Base-by-base conservation (phyloP, 208 protist species). In the Blechomonas ayalai region DNA sequence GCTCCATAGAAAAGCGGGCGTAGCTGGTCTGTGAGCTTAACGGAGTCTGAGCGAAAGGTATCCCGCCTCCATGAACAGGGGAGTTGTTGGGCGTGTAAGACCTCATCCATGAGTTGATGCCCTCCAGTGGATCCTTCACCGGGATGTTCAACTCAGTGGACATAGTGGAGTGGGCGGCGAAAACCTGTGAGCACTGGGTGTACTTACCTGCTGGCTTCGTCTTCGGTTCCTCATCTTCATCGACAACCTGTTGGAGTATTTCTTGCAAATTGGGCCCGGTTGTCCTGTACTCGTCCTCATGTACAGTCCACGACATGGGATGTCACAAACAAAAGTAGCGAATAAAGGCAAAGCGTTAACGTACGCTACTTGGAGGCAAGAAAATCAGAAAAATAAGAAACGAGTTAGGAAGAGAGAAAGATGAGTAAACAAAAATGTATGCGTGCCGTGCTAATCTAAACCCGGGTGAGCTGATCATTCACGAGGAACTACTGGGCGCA, bases 111-210 rank as follows among this genome's bases (percentile, higher is more conserved):
- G 54, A 28, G 16, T 64, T 63, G 7, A 43, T 18, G 32, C 70
- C 67, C 4, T 70, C 35, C 4, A 63, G 38, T n/a, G 57, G 49
- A 15, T 62, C 62, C 58, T 72, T 79, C 15, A 72, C 35, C 4
- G 76, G 62, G 2, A 59, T 60, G 27, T 35, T 47, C 12, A 68
- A 18, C 18, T 67, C 76, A 1, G 59, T 35, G 13, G 67, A 58
- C 22, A 73, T 43, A n/a, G 58, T 44, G 5, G 72, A 58, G n/a
- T 65, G 55, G 0, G 64, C 52, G 9, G 65, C 46, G 38, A 93
- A 88, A 0, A 86, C 77, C 52, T 93, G 77, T 20, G 81, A 79
- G 40, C 80, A 77, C 34, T 84, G 71, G 0, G 77, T 87, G 59
- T 88, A 88, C 50, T 86, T 74, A 2, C 67, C 75, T 2, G 81